Conservation (phyloP, 2,329 filamentous ascomycete species). For the Sclerotinia minor region DNA sequence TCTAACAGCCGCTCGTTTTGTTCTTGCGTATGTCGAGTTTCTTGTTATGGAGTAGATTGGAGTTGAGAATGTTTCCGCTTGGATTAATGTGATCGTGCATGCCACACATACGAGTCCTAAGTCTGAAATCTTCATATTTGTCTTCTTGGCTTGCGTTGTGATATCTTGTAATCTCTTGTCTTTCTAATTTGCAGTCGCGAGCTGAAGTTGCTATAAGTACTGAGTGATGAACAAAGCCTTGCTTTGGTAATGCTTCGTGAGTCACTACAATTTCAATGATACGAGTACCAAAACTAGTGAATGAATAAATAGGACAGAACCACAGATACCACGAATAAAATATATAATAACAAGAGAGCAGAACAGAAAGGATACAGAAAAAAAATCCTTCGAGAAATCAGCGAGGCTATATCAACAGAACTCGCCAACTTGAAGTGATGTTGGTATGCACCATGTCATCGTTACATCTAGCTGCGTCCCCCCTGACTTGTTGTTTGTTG, state of each 20-base stretch:
- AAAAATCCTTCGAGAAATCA: background rate
- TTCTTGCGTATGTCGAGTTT: constrained; percentile 16
- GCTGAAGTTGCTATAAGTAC: background rate
- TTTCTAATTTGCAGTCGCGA: background rate
- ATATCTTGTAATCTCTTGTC: background rate
- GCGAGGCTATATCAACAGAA: background rate
- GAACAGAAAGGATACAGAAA: background rate
- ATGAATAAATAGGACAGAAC: background rate
- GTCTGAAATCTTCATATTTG: constrained; percentile 14
- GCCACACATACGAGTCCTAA: constrained; percentile 13
- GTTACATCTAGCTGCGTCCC: background rate
- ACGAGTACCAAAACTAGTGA: background rate
- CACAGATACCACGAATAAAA: no score
- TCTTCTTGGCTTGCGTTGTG: background rate
- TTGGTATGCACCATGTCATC: background rate
- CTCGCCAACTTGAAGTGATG: background rate
- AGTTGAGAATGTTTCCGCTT: constrained; percentile 14
- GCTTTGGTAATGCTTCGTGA: background rate
- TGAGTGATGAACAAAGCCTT: background rate
- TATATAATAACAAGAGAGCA: background rate
- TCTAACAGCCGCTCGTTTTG: background rate
- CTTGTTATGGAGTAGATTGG: constrained; percentile 19
- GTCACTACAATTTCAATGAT: background rate
- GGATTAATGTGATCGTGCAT: constrained; percentile 10
- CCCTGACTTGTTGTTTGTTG: constrained; percentile 2